Evolutionary conservation across 495 filamentous ascomycete genomes (phyloP), one percentile per base, ranked within the genome.

Genomic region (Opeltia flavorubescens): DNA sequence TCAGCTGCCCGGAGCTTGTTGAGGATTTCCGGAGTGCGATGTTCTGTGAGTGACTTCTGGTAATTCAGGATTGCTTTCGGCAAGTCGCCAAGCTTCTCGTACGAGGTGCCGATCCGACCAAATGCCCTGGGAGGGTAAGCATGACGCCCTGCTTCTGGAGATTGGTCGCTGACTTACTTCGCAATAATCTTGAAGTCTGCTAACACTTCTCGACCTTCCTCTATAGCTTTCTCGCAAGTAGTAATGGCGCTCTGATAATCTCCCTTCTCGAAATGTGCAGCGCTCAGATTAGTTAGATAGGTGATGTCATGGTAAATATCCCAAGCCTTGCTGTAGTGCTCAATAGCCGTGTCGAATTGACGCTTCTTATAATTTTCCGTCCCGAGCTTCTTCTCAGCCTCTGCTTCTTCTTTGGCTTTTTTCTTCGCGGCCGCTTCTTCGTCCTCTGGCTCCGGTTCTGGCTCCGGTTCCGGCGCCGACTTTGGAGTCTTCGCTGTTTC

Each of bases 331-430:
- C 67, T 74, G 68, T 99, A 99, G 69, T 99, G 88, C 62, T 85
- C 78, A 56, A 96, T 94, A 35, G 91, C 91, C 56, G 80, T 76
- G 55, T 95, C 93, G 48, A 96, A 91, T 57, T 95, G 77, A 55
- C 87, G 78, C 76, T 95, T 94, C 79, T 96, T 99, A 72, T 99
- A 99, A 59, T 80, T 80, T 53, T 94, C 85, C 23, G 88, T 99
- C 47, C 91, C 91, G 41, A 94, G 70, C 47, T 79, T 83, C 75
- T 96, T 99, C 71, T 95, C 87, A 47, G 85, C 81, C 55, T 99
- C 91, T 43, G 86, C 91, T 29, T 84, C 86, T 59, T 81, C 86
- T 69, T 95, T 88, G 0, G 87, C 87, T 72, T 93, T 83, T 65
- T 81, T 82, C 68, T 86, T 84, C 26, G 81, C 83, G 49, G 78